Evolutionary conservation across 2,329 filamentous ascomycete species (phyloP).

Genomic region (Aureobasidium sp.): DNA sequence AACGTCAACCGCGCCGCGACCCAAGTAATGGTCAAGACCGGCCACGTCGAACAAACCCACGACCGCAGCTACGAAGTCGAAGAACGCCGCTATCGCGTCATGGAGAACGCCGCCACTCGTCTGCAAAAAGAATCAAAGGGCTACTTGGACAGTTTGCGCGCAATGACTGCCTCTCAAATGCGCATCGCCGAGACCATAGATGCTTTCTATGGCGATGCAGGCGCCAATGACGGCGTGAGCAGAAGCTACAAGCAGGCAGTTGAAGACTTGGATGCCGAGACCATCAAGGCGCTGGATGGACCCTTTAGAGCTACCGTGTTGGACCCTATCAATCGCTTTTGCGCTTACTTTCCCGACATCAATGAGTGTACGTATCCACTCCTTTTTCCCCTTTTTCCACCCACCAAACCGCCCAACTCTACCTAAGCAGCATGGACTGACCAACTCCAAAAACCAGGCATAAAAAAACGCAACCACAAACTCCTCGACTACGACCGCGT

Average conservation of each 20-base stretch:
- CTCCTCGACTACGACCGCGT: constrained; percentile 96
- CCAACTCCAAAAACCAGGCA: constrained; percentile 46
- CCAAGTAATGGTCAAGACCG: constrained; percentile 99
- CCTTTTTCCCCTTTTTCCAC: background rate
- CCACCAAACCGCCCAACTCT: no score
- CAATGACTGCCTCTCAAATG: constrained; percentile 99
- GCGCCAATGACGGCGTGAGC: constrained; percentile 89
- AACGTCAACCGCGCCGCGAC: constrained; percentile 87
- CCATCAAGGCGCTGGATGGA: constrained; percentile 94
- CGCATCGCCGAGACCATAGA: constrained; percentile 98
- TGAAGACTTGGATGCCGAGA: constrained; percentile 94
- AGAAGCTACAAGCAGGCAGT: constrained; percentile 98
- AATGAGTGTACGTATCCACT: constrained; percentile 67
- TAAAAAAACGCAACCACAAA: constrained; percentile 98
- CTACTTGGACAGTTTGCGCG: constrained; percentile 91
- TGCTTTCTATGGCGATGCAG: constrained; percentile 95
- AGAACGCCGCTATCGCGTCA: constrained; percentile 83
- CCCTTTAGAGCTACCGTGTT: constrained; percentile 92
- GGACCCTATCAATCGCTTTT: constrained; percentile 92
- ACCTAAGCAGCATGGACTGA: background rate
- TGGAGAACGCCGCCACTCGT: constrained; percentile 88
- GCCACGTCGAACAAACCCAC: constrained; percentile 96
- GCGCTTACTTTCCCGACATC: constrained; percentile 96
- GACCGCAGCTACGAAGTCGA: constrained; percentile 99
- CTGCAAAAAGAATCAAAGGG: constrained; percentile 98